Percentiles rank a stretch among this genome's conserved stretches.
These are phyloP conservation scores for Penicillium sp. DNA, from an alignment of 2,329 filamentous ascomycete species.

Conservation along the genomic window DNA sequence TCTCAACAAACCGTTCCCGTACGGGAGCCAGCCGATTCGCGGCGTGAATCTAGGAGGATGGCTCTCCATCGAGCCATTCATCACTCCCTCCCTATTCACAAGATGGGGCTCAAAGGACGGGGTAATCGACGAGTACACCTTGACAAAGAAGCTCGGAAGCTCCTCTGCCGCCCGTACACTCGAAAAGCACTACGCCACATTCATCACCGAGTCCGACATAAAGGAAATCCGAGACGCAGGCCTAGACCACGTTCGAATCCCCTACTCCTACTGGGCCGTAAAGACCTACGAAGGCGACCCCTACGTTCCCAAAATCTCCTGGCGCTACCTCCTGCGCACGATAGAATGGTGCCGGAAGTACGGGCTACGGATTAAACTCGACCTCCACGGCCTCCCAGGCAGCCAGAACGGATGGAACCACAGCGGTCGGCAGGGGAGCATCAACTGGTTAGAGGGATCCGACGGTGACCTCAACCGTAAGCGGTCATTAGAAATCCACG, in stretches of 20 bases:
- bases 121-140: slow-evolving; percentile 84
- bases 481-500: slow-evolving; percentile 80
- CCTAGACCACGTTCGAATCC: slow-evolving; percentile 94
- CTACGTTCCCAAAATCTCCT: slow-evolving; percentile 80
- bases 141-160: slow-evolving; percentile 66
- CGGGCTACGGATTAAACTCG: slow-evolving; percentile 86
- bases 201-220: slow-evolving; percentile 81
- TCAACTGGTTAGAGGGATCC: slow-evolving; percentile 89
- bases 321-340: slow-evolving; percentile 85
- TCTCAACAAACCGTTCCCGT: slow-evolving; percentile 72
- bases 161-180: slow-evolving; percentile 61
- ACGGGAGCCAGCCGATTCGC: slow-evolving; percentile 72
- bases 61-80: slow-evolving; percentile 91
- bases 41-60: slow-evolving; percentile 93
- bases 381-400: slow-evolving; percentile 85
- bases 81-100: slow-evolving; percentile 85
- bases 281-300: slow-evolving; percentile 79
- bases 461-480: slow-evolving; percentile 74
- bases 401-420: slow-evolving; percentile 99
- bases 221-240: slow-evolving; percentile 79
- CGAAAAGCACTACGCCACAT: slow-evolving; percentile 89
- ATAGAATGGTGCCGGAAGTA: slow-evolving; percentile 95
- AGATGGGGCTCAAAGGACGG: slow-evolving; percentile 58
- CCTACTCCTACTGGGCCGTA: slow-evolving; percentile 92
- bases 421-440: slow-evolving; percentile 73